Base-by-base conservation (phyloP, 2,329 filamentous ascomycete species). In the Epichloe festucae region DNA sequence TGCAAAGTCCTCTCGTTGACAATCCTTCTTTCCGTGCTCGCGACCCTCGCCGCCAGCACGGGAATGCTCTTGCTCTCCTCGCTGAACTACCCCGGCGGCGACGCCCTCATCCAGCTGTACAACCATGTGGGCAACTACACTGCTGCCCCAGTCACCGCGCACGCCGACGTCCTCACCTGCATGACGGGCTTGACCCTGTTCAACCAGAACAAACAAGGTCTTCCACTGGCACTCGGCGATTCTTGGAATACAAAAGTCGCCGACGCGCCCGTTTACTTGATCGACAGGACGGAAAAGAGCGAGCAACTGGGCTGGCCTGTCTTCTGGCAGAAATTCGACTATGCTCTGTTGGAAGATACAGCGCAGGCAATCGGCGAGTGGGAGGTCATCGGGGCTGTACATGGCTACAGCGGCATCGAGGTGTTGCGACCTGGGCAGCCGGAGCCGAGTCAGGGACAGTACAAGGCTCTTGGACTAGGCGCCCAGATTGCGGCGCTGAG, bases 71-170 rank as follows among this genome's bases (percentile, higher is more conserved):
- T 85, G 31, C 71, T 94, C 54, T 95, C 89, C 0, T 84, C 87
- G 14, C 80, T 94, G 52, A 98, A 96, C 69, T 98, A 98, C 63
- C 93, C 93, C 1, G 93, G 93, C 46, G 93, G 88, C 21, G 79
- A 87, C 53, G 93, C 90, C 2, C 73, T 97, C 21, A 58, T 67
- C 8, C 71, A 75, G 44, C 69, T 85, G 40, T 72, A 76, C 53
- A 55, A 56, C 46, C 58, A 69, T 27, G 55, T 65, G 48, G 49
- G 54, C 34, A 53, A 62, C 39, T 54, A 57, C 8, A 34, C 61
- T 7, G 52, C 58, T 17, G 31, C 56, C 23, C 48, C 54, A 5
- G 65, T 76, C 12, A 59, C 61, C 40, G 72, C 82, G 42, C 82
- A 86, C 60, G 78, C 81, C 46, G 82, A 85, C 59, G 79, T 84